Evolutionary conservation across 2,329 filamentous ascomycete genomes (phyloP).

Genomic region (Penicillium sp.): DNA sequence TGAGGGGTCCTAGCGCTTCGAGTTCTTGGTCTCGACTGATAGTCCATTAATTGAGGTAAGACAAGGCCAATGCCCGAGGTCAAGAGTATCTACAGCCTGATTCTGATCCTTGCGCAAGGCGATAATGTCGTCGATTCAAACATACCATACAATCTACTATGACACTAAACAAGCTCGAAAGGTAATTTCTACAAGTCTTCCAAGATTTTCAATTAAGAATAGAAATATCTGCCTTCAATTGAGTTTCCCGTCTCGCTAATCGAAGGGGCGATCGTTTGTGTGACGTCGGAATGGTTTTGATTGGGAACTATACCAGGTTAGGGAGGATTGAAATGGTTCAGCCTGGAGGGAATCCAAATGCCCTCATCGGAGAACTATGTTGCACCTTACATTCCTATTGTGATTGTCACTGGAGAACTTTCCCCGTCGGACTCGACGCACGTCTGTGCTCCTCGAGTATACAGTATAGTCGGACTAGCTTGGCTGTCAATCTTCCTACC

Average conservation of each 20-base stretch:
- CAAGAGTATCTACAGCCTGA: slow-evolving; percentile 21
- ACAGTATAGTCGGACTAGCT: neutral
- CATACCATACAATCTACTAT: neutral
- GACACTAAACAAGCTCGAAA: neutral
- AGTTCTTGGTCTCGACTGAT: slow-evolving; percentile 15
- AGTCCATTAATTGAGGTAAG: slow-evolving; percentile 20
- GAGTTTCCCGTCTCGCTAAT: neutral
- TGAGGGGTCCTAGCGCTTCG: slow-evolving; percentile 22
- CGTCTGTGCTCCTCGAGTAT: slow-evolving; percentile 1
- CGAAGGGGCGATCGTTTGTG: neutral
- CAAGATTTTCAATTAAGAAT: neutral
- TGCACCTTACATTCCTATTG: neutral
- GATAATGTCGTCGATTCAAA: slow-evolving; percentile 4
- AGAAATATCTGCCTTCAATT: too few species aligned
- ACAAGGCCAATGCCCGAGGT: slow-evolving; percentile 24
- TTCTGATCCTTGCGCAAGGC: slow-evolving; percentile 10
- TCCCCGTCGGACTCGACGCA: neutral
- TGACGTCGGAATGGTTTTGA: slow-evolving; percentile 24
- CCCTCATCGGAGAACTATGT: neutral
- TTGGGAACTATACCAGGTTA: slow-evolving; percentile 18
- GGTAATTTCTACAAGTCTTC: neutral
- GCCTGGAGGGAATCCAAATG: neutral
- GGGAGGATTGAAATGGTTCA: slow-evolving; percentile 21
- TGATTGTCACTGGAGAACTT: neutral
- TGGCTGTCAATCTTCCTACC: neutral